These are phyloP conservation scores for Salinomyces thailandicus DNA, from an alignment of 2,329 filamentous ascomycete genomes.

Conservation along the genomic window DNA sequence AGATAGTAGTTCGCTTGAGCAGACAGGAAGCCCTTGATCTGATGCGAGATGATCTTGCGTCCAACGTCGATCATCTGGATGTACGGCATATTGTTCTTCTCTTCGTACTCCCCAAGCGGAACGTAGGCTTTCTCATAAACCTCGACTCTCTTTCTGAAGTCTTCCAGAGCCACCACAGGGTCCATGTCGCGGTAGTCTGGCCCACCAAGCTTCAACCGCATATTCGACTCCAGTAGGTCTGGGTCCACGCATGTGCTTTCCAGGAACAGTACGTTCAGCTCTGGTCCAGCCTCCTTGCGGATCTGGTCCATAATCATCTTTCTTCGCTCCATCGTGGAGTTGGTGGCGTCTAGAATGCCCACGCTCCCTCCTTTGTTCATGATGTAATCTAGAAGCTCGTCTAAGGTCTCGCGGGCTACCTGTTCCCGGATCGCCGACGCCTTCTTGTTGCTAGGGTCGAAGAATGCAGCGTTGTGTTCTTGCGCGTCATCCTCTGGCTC, in stretches of 20 bases:
- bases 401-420: slow-evolving; percentile 81
- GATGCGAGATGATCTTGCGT: slow-evolving; percentile 82
- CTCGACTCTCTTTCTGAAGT: slow-evolving; percentile 86
- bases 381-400: slow-evolving; percentile 86
- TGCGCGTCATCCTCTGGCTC: slow-evolving; percentile 41
- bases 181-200: slow-evolving; percentile 96
- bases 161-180: slow-evolving; percentile 67
- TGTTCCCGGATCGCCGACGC: slow-evolving; percentile 80
- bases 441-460: slow-evolving; percentile 76
- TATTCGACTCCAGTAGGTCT: slow-evolving; percentile 80
- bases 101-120: slow-evolving; percentile 66
- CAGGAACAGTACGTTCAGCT: slow-evolving; percentile 83
- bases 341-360: slow-evolving; percentile 93
- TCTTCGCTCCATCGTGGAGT: slow-evolving; percentile 81
- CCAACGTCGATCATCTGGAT: slow-evolving; percentile 98
- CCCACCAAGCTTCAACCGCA: slow-evolving; percentile 90
- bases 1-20: slow-evolving; percentile 90
- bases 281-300: slow-evolving; percentile 68
- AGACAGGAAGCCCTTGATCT: slow-evolving; percentile 83
- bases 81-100: slow-evolving; percentile 82
- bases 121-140: slow-evolving; percentile 94
- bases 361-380: slow-evolving; percentile 73
- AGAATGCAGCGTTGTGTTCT: slow-evolving; percentile 88
- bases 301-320: slow-evolving; percentile 68
- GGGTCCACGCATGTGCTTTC: slow-evolving; percentile 87